These are phyloP conservation scores for Fusarium temperatum DNA, from an alignment of 2,329 filamentous ascomycete species.

Conservation along the genomic window DNA sequence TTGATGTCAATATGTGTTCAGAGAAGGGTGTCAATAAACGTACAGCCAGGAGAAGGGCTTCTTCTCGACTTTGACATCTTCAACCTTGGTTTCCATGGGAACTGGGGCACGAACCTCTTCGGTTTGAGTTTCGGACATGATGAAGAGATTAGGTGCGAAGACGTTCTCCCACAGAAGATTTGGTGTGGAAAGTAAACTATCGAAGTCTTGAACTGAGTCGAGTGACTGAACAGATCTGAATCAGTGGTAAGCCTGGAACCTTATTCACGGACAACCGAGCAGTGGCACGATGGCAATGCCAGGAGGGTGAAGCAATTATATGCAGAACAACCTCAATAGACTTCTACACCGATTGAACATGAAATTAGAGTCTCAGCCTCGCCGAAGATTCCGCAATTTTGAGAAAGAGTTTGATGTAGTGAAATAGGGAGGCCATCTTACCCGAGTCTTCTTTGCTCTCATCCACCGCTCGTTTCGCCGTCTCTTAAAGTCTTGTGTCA, in stretches of 20 bases:
- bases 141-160: not conserved
- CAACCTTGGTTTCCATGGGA: constrained; percentile 13
- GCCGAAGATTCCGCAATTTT: not conserved
- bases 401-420: not conserved
- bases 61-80: constrained; percentile 20
- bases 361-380: no score
- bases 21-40: constrained; percentile 4
- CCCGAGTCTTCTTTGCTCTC: constrained; percentile 22
- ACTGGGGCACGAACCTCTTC: constrained; percentile 8
- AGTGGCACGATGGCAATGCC: not conserved
- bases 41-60: constrained; percentile 52
- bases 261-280: constrained; percentile 9
- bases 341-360: not conserved
- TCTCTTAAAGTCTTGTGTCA: not conserved
- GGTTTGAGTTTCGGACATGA: constrained; percentile 30
- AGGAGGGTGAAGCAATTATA: not conserved
- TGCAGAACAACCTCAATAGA: not conserved
- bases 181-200: not conserved
- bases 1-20: constrained; percentile 10
- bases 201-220: not conserved
- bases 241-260: constrained; percentile 16
- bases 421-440: constrained; percentile 12
- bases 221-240: not conserved
- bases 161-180: not conserved
- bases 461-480: constrained; percentile 3